Evolutionary conservation across 345 rosid genomes (phyloP), one percentile per base, ranked within the genome.

Genomic region (Eucalyptus leucophloia): DNA sequence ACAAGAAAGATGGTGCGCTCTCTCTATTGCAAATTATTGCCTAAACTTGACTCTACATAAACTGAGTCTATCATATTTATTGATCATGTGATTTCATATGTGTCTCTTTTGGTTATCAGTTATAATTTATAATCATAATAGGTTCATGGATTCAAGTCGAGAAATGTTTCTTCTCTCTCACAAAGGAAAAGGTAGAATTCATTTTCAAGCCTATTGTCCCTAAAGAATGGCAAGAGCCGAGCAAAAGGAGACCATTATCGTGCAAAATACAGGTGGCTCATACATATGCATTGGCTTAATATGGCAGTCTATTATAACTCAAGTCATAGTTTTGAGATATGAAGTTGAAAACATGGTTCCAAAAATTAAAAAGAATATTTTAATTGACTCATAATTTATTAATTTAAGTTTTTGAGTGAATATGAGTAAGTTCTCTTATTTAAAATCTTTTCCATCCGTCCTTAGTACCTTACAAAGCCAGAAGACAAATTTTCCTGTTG

Each of bases 401-500:
- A 51, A 0, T 51, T 17, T 51, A 51, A 7, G 2, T 17, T 51
- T 2, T 50, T 50, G 21, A 50, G 54, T 50, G 54, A 50, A 50
- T 50, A 50, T 17, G 21, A 50, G 53, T 50, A 50, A 50, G 0
- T 56, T 58, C n/a, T 58, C n/a, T 58, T 10, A 58, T 24, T 26
- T 58, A 58, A 58, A 58, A 5, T 58, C 7, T 3, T 60, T 60
- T 60, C 69, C 34, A 12, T 28, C 32, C 1, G 69, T 60, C 69
- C 15, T 60, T 60, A 0, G 16, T 12, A 28, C n/a, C 16, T 60
- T 60, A 0, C 0, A 60, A 32, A 60, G 32, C 69, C 69, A 28
- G n/a, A 28, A n/a, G 69, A 60, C 28, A 60, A 28, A 0, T 12
- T 28, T 60, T 28, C 69, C 69, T 60, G 13, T 60, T 60, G 69